Base-by-base conservation (phyloP, 2,329 filamentous ascomycete genomes). In the Colletotrichum cuscutae region DNA sequence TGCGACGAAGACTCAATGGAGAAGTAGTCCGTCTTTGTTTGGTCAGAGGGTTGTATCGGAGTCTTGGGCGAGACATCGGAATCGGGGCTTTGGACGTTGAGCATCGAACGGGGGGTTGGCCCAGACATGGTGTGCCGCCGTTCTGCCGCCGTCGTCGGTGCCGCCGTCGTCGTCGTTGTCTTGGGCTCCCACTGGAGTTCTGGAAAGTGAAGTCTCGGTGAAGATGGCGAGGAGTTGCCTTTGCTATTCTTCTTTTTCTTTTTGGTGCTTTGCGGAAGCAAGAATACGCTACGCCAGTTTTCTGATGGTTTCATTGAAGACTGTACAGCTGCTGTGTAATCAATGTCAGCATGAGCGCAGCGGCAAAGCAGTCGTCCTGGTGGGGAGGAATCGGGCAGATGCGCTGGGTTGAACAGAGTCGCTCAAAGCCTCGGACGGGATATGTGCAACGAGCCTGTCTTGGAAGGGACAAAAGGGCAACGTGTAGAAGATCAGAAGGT, bases 1-100 rank as follows among this genome's bases (percentile, higher is more conserved):
- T 42, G 35, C 35, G 35, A 42, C 13, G 35, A 42, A 42, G 35
- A 53, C 30, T 62, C 61, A 28, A 70, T 72, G 37, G 77, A 75
- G 57, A 81, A 80, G 58, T 80, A 80, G 26, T 76, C 81, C 62
- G 60, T 62, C 56, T 62, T 77, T 37, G 76, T 62, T 15, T 74
- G 75, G 62, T 77, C 71, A 13, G 67, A 61, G 72, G 75, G 74
- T 22, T 78, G 77, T 19, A 68, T 53, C 8, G 77, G 71, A 7
- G 85, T 82, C 66, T 79, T 80, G 32, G 86, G 85, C 70, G 86
- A 87, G 68, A 87, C 76, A 58, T 86, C 84, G 22, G 82, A 84
- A 74, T 83, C 84, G 63, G 84, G 79, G 72, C 81, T 84, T 65
- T 79, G 77, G 42, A 78, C 67, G 59, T 73, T 75, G 42, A 79